Evolutionary conservation across 2,329 filamentous ascomycete species (phyloP), one percentile per base, ranked within the genome.

Genomic region (Mycocentrospora acerina): DNA sequence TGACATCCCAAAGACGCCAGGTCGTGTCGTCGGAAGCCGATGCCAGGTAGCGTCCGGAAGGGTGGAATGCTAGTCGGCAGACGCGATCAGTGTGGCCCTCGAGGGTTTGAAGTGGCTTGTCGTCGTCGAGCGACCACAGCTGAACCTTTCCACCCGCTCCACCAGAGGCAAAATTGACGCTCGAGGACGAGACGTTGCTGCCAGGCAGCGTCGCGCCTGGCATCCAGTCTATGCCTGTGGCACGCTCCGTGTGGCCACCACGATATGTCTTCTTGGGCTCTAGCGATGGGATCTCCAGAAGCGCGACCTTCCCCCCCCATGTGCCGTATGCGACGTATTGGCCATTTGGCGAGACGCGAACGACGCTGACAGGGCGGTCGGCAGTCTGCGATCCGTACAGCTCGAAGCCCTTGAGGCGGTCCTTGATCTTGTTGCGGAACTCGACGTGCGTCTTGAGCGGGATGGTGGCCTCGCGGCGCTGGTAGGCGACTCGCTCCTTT

Each of bases 11-110:
- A 24, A 98, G 74, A 29, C 91, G 82, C 93, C 93, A 98, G 0
- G 93, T 95, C 2, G 90, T 95, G 63, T 98, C 93, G 58, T 93
- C 93, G 0, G 90, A 95, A 6, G 93, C 93, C 1, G 90, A 95
- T 4, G 91, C 93, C 5, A 97, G 75, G 59, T 91, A 97, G 46
- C 79, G 79, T 3, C 91, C 91, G 0, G 88, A 95, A 0, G 93
- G 93, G 53, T 98, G 93, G 60, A 97, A 95, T 42, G 95, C 93
- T 10, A 95, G 85, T 40, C 91, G 82, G 57, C 90, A 95, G 7
- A 98, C 90, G 45, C 93, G 84, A 37, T 86, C 87, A 4, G 80
- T 83, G 61, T 98, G 93, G 1, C 91, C 93, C 16, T 83, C 78
- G 0, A 97, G 75, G 0, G 87, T 94, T 0, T 86, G 80, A 4